These are phyloP conservation scores for Hypericum perforatum DNA, from an alignment of 345 rosid species.

Conservation along the genomic window DNA sequence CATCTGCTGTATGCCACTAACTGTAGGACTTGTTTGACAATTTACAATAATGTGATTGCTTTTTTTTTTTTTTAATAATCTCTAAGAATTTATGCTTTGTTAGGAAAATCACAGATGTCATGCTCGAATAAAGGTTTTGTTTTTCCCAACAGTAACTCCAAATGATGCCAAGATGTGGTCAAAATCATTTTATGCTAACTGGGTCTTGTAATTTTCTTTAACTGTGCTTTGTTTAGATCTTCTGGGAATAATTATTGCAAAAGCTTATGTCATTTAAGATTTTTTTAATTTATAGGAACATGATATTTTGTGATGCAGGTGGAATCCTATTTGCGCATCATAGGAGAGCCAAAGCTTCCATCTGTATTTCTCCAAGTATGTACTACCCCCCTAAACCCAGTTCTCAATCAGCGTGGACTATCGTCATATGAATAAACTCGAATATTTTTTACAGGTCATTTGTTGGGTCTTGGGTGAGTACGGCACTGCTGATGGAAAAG, in stretches of 20 bases:
- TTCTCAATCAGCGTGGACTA: slow-evolving; percentile 2
- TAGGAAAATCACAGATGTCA: no score
- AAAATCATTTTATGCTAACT: no score
- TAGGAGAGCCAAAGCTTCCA: slow-evolving; percentile 95
- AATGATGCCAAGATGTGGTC: no score
- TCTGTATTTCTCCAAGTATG: slow-evolving; percentile 84
- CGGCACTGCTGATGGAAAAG: slow-evolving; percentile 79
- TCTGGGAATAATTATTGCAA: no score
- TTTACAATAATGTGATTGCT: no score
- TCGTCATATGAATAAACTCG: not conserved
- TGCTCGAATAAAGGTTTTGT: no score
- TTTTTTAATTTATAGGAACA: not conserved
- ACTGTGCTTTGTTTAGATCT: no score
- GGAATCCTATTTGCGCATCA: slow-evolving; percentile 81
- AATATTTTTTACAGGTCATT: slow-evolving; percentile 56
- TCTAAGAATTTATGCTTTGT: no score
- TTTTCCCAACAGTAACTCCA: no score
- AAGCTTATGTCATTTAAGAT: no score
- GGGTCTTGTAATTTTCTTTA: no score
- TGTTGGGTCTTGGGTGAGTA: slow-evolving; percentile 98
- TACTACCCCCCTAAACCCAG: slow-evolving; percentile 12
- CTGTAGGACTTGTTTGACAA: slow-evolving; percentile 8
- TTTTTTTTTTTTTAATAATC: no score
- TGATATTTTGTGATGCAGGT: slow-evolving; percentile 39
- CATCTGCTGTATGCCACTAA: slow-evolving; percentile 74